These are phyloP conservation scores for Hygrophoropsis aurantiaca DNA, from an alignment of 768 basidiomycete species.

Conservation along the genomic window DNA sequence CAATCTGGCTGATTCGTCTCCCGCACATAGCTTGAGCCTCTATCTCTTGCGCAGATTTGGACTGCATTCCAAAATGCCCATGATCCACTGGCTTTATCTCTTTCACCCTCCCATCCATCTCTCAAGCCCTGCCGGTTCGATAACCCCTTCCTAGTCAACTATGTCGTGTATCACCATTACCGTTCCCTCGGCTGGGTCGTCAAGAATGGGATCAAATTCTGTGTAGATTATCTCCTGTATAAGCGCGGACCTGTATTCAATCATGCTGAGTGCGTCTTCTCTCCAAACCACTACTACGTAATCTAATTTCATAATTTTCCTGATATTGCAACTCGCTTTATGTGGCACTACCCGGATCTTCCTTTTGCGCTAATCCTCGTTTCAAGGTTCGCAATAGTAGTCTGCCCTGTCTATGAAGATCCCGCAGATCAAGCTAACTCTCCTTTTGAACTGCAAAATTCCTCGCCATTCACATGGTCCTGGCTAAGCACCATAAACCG, in stretches of 20 bases:
- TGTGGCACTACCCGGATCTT: neutral
- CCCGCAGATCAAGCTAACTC: slow-evolving; percentile 66
- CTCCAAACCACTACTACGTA: neutral
- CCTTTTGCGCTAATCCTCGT: neutral
- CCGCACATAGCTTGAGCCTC: slow-evolving; percentile 45
- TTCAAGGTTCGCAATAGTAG: slow-evolving; percentile 87
- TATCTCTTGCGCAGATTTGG: slow-evolving; percentile 65
- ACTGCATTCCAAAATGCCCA: slow-evolving; percentile 58
- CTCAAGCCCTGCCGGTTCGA: slow-evolving; percentile 54
- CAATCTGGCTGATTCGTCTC: too few relatives aligned
- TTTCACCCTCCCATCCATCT: slow-evolving; percentile 12
- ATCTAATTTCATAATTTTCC: neutral
- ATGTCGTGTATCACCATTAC: slow-evolving; percentile 91
- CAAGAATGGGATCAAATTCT: slow-evolving; percentile 95
- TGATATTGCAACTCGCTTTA: neutral
- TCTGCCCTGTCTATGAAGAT: slow-evolving; percentile 90
- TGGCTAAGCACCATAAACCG: slow-evolving; percentile 98
- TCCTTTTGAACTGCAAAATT: slow-evolving; percentile 62
- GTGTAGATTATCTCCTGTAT: slow-evolving; percentile 92
- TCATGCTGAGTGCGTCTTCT: slow-evolving; percentile 87
- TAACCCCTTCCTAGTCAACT: slow-evolving; percentile 90
- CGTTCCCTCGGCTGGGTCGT: slow-evolving; percentile 97
- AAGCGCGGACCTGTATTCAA: slow-evolving; percentile 92
- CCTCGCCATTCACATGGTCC: slow-evolving; percentile 81
- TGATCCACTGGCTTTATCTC: slow-evolving; percentile 31